Evolutionary conservation across 768 basidiomycete genomes (phyloP).

Genomic region (Tubosaeta brunneosetosa): DNA sequence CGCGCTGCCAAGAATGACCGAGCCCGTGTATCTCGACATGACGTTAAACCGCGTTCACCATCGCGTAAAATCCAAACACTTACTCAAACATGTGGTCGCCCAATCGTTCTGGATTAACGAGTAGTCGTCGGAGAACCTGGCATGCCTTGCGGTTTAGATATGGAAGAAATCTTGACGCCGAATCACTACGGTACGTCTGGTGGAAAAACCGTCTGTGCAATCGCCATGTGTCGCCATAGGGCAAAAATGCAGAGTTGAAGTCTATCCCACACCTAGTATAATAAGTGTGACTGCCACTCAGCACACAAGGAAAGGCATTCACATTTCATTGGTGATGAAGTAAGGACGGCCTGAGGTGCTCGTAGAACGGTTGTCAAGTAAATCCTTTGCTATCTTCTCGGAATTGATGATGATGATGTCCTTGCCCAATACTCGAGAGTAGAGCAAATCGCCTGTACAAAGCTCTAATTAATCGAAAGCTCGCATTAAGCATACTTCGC

Average conservation of each 20-base stretch:
- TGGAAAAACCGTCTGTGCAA: conserved; percentile 24
- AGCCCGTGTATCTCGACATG: conserved; percentile 4
- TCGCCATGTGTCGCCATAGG: conserved; percentile 28
- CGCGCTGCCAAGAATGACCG: conserved; percentile 1
- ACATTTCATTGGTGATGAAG: conserved; percentile 15
- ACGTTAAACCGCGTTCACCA: background rate
- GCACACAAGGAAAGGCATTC: background rate
- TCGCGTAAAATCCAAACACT: background rate
- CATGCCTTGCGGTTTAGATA: conserved; percentile 23
- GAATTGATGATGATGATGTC: conserved; percentile 8
- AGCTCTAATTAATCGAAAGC: background rate
- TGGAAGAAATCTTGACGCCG: conserved; percentile 20
- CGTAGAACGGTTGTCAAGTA: conserved; percentile 35
- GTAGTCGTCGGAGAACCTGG: conserved; percentile 26
- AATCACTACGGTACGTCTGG: conserved; percentile 15
- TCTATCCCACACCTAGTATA: conserved; percentile 8
- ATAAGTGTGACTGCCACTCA: background rate
- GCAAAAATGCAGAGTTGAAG: conserved; percentile 16
- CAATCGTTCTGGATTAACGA: conserved; percentile 29
- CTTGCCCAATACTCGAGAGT: background rate
- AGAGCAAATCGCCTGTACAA: conserved; percentile 4
- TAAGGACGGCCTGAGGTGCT: conserved; percentile 48
- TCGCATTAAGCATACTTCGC: background rate
- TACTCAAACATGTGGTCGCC: conserved; percentile 30
- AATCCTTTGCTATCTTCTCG: conserved; percentile 4